These are phyloP conservation scores for Asterochloris sp. DNA, from an alignment of 139 green algal genomes.

Conservation along the genomic window DNA sequence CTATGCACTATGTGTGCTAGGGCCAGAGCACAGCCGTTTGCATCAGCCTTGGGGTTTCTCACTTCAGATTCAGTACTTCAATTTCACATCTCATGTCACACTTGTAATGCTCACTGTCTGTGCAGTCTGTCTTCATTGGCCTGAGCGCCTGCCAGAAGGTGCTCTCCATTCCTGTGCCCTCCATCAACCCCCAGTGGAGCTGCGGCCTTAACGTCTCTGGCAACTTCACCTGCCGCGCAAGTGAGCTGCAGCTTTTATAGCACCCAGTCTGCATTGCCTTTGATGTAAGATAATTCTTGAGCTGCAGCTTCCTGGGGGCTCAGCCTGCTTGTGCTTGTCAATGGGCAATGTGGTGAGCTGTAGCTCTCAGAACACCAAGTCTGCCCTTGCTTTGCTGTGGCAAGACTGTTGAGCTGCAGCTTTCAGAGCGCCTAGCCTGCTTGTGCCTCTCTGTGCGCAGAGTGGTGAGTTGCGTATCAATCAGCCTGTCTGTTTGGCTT, in stretches of 20 bases:
- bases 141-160: not conserved
- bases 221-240: constrained; percentile 21
- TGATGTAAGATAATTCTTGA: not conserved
- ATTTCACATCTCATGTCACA: no score
- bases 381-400: not conserved
- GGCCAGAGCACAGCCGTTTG: no score
- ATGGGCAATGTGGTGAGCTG: not conserved
- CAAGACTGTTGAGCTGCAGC: no score
- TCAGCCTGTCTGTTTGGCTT: no score
- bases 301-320: not conserved
- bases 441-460: no score
- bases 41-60: no score
- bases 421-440: no score
- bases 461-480: no score
- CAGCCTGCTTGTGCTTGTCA: not conserved
- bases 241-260: not conserved
- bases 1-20: no score
- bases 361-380: not conserved
- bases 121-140: no score
- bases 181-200: constrained; percentile 18
- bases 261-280: not conserved
- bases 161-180: not conserved
- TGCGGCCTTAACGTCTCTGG: constrained; percentile 11
- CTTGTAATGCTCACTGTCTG: no score
- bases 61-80: no score